Conservation (phyloP, 768 basidiomycete species). For the Pulveroboletus sp. region DNA sequence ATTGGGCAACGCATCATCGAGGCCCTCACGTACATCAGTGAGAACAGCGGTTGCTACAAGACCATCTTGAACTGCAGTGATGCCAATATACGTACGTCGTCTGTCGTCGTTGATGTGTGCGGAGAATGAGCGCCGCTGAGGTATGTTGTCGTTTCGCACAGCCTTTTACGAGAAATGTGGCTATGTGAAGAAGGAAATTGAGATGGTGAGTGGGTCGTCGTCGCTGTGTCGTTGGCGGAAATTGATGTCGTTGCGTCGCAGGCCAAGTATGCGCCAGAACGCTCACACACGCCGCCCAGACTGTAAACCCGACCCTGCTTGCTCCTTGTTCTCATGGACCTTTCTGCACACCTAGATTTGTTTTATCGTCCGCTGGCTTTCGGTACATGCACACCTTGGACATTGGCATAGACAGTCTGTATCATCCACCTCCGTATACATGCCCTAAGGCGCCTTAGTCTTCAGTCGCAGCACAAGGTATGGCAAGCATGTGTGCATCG, state of each 20-base stretch:
- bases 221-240: not conserved
- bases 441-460: not conserved
- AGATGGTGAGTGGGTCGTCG: conserved; percentile 61
- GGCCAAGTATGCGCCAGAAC: conserved; percentile 58
- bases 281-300: conserved; percentile 13
- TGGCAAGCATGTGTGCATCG: conserved; percentile 10
- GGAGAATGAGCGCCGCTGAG: conserved; percentile 7
- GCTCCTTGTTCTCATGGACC: conserved; percentile 9
- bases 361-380: conserved; percentile 2
- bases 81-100: conserved; percentile 79
- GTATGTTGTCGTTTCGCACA: conserved; percentile 29
- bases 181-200: conserved; percentile 82
- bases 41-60: conserved; percentile 85
- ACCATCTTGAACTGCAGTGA: conserved; percentile 95
- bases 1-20: conserved; percentile 85
- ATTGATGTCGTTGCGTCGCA: conserved; percentile 20
- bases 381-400: conserved; percentile 6
- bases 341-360: conserved; percentile 5
- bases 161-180: conserved; percentile 99
- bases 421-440: conserved; percentile 11
- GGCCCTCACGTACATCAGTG: conserved; percentile 79
- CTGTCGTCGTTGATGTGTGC: not conserved
- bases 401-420: conserved; percentile 11
- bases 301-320: conserved; percentile 11
- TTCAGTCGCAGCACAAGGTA: conserved; percentile 2